These are phyloP conservation scores for Calocybe indica DNA, from an alignment of 768 basidiomycete species.

Conservation along the genomic window DNA sequence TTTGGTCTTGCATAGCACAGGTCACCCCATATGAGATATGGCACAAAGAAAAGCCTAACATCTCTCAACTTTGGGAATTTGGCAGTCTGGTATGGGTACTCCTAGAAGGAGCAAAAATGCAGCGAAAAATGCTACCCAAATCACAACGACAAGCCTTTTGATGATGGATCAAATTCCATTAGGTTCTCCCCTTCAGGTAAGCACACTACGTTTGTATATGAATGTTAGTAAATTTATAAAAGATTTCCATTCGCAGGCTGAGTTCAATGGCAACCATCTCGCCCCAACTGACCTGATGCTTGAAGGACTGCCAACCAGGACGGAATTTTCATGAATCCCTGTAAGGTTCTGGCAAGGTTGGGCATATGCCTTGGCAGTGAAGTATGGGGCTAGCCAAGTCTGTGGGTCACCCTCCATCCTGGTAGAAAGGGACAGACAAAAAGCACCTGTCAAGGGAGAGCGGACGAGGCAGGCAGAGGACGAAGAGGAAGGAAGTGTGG, in stretches of 20 bases:
- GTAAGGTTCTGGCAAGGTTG: too few species aligned
- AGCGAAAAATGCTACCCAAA: constrained; percentile 1
- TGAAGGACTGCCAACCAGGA: constrained; percentile 9
- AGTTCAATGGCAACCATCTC: constrained; percentile 22
- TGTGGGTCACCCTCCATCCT: too few species aligned
- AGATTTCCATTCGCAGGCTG: constrained; percentile 1
- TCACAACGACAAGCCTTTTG: background rate
- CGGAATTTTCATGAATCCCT: too few species aligned
- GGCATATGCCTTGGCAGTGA: too few species aligned
- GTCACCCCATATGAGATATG: constrained; percentile 14
- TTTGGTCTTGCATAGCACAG: too few species aligned
- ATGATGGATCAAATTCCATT: constrained; percentile 3
- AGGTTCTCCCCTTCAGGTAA: background rate
- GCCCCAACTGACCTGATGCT: constrained; percentile 19
- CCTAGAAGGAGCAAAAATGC: constrained; percentile 3
- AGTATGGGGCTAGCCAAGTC: too few species aligned
- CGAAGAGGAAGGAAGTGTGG: too few species aligned
- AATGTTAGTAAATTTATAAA: constrained; percentile 5
- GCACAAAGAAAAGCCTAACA: constrained; percentile 13
- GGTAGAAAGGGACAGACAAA: too few species aligned
- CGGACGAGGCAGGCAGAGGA: too few species aligned
- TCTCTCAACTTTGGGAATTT: constrained; percentile 18
- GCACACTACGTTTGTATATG: constrained; percentile 22
- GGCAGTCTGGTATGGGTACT: constrained; percentile 15
- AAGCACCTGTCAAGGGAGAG: too few species aligned